Conservation (phyloP, 768 basidiomycete species). For the Strobilomyces echinocephalus region DNA sequence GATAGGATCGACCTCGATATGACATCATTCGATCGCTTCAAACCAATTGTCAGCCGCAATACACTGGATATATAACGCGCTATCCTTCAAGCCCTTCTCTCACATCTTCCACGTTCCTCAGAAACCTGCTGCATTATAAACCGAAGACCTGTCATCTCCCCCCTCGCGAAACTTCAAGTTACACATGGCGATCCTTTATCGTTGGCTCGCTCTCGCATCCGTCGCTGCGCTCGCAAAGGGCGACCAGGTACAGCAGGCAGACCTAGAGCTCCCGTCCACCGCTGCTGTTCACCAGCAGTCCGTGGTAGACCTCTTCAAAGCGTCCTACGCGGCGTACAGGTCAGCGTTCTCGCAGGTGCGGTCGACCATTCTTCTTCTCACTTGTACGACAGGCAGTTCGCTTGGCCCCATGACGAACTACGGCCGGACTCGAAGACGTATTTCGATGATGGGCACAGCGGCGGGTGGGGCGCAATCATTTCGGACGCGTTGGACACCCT, state of each 20-base stretch:
- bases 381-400: conserved; percentile 38
- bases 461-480: conserved; percentile 57
- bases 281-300: conserved; percentile 35
- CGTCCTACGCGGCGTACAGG: conserved; percentile 57
- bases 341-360: conserved; percentile 14
- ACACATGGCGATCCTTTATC: conserved; percentile 10
- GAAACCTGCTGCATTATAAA: no score
- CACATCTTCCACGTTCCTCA: no score
- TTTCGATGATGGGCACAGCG: conserved; percentile 25
- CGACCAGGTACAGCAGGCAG: conserved; percentile 39
- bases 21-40: no score
- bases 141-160: no score
- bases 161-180: no score
- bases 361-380: conserved; percentile 9
- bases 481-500: conserved; percentile 60
- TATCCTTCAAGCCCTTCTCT: no score
- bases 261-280: conserved; percentile 39
- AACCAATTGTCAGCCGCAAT: no score
- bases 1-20: no score
- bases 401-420: conserved; percentile 60
- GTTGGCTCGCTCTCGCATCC: conserved; percentile 11
- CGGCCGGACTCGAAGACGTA: conserved; percentile 42
- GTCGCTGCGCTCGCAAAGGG: conserved; percentile 11
- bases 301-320: conserved; percentile 46
- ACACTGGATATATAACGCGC: no score